Evolutionary conservation across 306 rosid genomes (phyloP), one percentile per base, ranked within the genome.

Genomic region (Arachis hypogaea): DNA sequence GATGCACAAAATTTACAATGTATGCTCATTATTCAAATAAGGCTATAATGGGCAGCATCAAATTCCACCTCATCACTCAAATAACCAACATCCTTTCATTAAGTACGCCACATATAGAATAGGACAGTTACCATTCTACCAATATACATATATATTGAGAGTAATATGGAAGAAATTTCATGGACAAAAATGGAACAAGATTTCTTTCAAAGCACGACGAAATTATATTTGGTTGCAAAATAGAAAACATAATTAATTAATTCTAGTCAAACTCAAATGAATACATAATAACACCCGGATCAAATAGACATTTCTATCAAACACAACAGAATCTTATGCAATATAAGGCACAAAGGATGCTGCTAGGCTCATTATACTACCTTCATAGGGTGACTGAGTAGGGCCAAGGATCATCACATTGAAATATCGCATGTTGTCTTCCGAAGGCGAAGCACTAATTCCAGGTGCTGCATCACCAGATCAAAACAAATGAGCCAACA

Each of bases 361-460:
- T 8, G 5, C 47, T 50, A 11, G 67, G 30, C 28, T 60, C 57
- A 55, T 47, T 79, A 33, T 33, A 88, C 86, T 89, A 93, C 98
- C 98, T 89, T 93, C 98, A 67, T 91, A 93, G 10, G 98, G 98
- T 11, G 98, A 93, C 84, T 93, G 98, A 5, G 98, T 89, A 0
- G 98, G 98, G 66, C 98, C 98, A 54, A 93, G 98, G 73, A 93
- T 93, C 97, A 91, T 93, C 82, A 91, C 98, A 79, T 93, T 93
- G 81, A 93, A 93, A 76, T 93, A 93, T 8, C 98, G 83, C 98
- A 93, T 93, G 77, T 93, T 93, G 63, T 93, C 98, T 68, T 93
- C 98, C 0, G 98, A 93, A 16, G 98, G 98, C 14, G 97, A 93
- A 1, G 98, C 98, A 73, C 98, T 93, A 72, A 93, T 93, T 50